Evolutionary conservation across 148 eudicot species (phyloP).

Genomic region (Dianthus caryophyllus): DNA sequence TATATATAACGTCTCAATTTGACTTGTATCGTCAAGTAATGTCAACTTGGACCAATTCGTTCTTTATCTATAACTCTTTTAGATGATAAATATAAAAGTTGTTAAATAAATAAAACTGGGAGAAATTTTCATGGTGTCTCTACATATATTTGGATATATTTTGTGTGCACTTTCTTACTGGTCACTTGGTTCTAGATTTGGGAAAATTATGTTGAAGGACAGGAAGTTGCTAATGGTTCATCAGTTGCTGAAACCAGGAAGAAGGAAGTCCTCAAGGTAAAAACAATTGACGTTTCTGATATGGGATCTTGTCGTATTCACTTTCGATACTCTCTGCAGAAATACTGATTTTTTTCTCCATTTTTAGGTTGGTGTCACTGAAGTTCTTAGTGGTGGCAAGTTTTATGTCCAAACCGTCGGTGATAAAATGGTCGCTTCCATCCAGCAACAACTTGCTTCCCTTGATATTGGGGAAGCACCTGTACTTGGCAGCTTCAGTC

Average conservation of each 20-base stretch:
- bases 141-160: too few species aligned
- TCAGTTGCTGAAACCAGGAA: slow-evolving; percentile 46
- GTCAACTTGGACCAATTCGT: too few species aligned
- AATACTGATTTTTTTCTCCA: neutral
- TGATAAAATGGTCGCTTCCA: slow-evolving; percentile 62
- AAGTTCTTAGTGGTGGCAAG: slow-evolving; percentile 79
- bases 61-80: too few species aligned
- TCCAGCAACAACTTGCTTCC: slow-evolving; percentile 82
- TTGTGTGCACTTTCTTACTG: slow-evolving; percentile 9
- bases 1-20: too few species aligned
- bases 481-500: slow-evolving; percentile 66
- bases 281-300: too few species aligned
- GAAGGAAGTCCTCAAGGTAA: slow-evolving; percentile 83
- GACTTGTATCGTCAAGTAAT: too few species aligned
- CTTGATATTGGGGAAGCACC: slow-evolving; percentile 71
- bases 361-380: slow-evolving; percentile 71
- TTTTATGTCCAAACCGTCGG: slow-evolving; percentile 78
- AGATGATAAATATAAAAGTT: too few species aligned
- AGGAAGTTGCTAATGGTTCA: slow-evolving; percentile 63
- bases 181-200: slow-evolving; percentile 58
- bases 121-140: too few species aligned
- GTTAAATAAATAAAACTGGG: too few species aligned
- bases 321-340: slow-evolving; percentile 1
- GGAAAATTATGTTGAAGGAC: slow-evolving; percentile 93
- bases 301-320: neutral